phyloP scores from a whole-genome alignment of 2,329 filamentous ascomycete genomes.

The Eutypa lata region DNA sequence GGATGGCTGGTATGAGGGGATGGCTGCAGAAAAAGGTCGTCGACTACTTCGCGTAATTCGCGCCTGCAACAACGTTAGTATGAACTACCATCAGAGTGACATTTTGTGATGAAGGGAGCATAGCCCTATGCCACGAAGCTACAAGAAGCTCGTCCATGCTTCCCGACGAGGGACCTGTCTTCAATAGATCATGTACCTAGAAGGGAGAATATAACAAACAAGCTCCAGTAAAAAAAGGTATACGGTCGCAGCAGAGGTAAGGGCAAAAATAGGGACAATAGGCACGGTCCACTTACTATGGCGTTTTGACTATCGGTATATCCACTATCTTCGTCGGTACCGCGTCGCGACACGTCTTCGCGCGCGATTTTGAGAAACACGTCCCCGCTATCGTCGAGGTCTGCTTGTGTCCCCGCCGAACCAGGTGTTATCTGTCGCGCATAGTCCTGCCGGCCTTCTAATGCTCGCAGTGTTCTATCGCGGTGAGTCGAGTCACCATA shows the following conservation, averaged over 20 bases:
- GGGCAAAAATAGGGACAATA: too few relatives aligned
- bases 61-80: constrained; percentile 36
- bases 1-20: constrained; percentile 43
- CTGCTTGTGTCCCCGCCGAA: constrained; percentile 34
- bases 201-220: too few relatives aligned
- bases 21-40: constrained; percentile 51
- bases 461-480: constrained; percentile 48
- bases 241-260: too few relatives aligned
- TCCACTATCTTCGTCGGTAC: constrained; percentile 30
- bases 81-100: not conserved
- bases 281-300: constrained; percentile 41
- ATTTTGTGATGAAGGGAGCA: too few relatives aligned
- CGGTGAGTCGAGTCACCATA: constrained; percentile 41
- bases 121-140: too few relatives aligned
- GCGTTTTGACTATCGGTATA: constrained; percentile 36
- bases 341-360: constrained; percentile 44
- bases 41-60: constrained; percentile 47
- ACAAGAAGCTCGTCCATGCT: too few relatives aligned
- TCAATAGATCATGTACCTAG: too few relatives aligned
- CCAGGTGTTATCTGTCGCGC: constrained; percentile 37
- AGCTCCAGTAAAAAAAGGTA: too few relatives aligned
- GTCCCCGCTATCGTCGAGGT: constrained; percentile 54
- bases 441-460: constrained; percentile 45
- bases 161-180: too few relatives aligned
- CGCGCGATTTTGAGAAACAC: constrained; percentile 58